Evolutionary conservation across 495 filamentous ascomycete species (phyloP).

Genomic region (Daldinia childiae): DNA sequence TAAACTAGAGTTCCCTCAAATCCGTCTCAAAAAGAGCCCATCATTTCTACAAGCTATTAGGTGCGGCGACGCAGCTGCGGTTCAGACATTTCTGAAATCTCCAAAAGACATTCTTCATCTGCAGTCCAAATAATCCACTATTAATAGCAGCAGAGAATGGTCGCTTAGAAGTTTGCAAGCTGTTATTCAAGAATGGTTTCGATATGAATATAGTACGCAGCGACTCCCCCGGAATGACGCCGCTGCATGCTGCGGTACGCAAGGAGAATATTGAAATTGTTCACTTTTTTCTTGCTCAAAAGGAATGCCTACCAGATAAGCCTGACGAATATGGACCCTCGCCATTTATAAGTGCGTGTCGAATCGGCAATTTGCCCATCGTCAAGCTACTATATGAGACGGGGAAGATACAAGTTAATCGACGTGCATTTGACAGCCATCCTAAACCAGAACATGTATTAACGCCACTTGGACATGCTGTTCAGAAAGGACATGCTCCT

Average conservation of each 20-base stretch:
- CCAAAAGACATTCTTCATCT: not conserved
- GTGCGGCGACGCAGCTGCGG: not conserved
- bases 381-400: not conserved
- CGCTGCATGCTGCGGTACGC: not conserved
- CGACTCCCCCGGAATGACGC: not conserved
- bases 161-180: not conserved
- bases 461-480: not conserved
- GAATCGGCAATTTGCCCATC: not conserved
- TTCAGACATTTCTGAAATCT: not conserved
- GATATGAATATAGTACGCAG: not conserved
- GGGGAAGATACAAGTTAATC: not conserved
- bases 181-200: not conserved
- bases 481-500: not conserved
- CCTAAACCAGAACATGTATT: not conserved
- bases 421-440: not conserved
- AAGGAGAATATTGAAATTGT: not conserved
- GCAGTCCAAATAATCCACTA: not conserved
- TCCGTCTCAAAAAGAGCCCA: not conserved
- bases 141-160: not conserved
- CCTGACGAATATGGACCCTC: not conserved
- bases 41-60: not conserved
- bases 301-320: not conserved
- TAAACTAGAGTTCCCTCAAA: not conserved
- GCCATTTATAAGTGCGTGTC: not conserved
- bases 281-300: not conserved